Base-by-base conservation (phyloP, 371 early-diverging fungal species). In the Mortierella sp. region DNA sequence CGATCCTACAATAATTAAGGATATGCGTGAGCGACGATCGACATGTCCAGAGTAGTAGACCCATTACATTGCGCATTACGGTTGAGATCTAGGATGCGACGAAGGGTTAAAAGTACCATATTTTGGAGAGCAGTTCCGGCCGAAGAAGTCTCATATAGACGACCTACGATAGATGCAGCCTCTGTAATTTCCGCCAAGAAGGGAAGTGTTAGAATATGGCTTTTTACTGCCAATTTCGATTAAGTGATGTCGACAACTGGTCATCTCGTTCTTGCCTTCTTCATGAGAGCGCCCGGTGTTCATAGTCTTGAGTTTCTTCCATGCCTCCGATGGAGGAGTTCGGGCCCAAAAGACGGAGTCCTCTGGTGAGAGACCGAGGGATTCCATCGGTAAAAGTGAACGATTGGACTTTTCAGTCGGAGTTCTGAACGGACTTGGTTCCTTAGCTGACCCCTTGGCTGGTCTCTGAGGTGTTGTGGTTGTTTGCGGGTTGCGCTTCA, bases 301-400 rank as follows among this genome's bases (percentile, higher is more conserved):
- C 53, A 72, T 56, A 15, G 37, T 19, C 17, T 55, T 60, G 3
- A 73, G 41, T 26, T 50, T 67, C 39, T 73, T 73, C 28, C 67
- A 58, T 11, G 73, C 68, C 51, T 73, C 73, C 3, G 58, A 58
- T 2, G 73, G 73, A n/a, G 73, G 73, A n/a, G 73, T 73, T 26
- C 58, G 61, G 14, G 57, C 67, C 73, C 73, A 73, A 55, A 66
- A 73, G 14, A 73, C 68, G 24, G 73, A 72, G 46, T 67, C 68
- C 39, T 73, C 58, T 19, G 68, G 73, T 1, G 67, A 73, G 12
- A 65, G 53, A 30, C 71, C 71, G 27, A 70, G 71, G 0, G 71
- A 70, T 23, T 72, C 72, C 17, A 64, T 56, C 14, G 66, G 55
- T 11, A 64, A 55, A 28, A 27, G 2, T 9, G 60, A 39, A 3